These are phyloP conservation scores for Sporisorium exsertum DNA, from an alignment of 1,284 basidiomycete species.

Conservation along the genomic window DNA sequence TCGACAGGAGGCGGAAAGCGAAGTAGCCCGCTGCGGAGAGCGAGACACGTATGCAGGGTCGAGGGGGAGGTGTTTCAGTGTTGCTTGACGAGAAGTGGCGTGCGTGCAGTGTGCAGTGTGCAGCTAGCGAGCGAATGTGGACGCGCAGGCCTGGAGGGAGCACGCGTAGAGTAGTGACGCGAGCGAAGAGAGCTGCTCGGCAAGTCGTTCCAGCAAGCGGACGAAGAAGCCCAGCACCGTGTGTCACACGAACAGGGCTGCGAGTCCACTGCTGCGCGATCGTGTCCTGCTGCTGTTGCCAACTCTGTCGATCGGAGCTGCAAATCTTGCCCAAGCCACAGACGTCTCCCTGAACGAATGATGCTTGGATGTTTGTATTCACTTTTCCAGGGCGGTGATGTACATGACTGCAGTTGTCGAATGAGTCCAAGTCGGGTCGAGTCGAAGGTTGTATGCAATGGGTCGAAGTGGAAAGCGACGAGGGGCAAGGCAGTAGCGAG, in stretches of 20 bases:
- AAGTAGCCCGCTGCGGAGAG: too few species aligned
- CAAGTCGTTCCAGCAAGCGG: not conserved
- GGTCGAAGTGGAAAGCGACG: not conserved
- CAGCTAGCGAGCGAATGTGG: too few species aligned
- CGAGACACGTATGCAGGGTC: too few species aligned
- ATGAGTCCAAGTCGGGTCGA: not conserved
- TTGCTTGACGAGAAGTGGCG: too few species aligned
- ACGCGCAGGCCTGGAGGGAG: too few species aligned
- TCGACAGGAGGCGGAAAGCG: too few species aligned
- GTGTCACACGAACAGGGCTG: too few species aligned
- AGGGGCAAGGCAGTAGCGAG: conserved; percentile 2
- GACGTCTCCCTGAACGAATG: not conserved
- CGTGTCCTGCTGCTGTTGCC: not conserved
- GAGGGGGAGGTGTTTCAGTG: too few species aligned
- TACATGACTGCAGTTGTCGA: conserved; percentile 42
- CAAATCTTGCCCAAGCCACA: not conserved
- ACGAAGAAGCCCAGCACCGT: too few species aligned
- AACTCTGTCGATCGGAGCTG: not conserved
- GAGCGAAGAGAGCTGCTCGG: not conserved
- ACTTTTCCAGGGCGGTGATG: conserved; percentile 54
- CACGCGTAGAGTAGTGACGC: not conserved
- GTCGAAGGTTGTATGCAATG: not conserved
- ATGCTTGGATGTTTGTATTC: not conserved
- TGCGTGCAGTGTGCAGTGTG: too few species aligned
- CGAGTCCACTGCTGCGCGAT: not conserved